Conservation (phyloP, 208 protist species). For the Angomonas ambiguus region DNA sequence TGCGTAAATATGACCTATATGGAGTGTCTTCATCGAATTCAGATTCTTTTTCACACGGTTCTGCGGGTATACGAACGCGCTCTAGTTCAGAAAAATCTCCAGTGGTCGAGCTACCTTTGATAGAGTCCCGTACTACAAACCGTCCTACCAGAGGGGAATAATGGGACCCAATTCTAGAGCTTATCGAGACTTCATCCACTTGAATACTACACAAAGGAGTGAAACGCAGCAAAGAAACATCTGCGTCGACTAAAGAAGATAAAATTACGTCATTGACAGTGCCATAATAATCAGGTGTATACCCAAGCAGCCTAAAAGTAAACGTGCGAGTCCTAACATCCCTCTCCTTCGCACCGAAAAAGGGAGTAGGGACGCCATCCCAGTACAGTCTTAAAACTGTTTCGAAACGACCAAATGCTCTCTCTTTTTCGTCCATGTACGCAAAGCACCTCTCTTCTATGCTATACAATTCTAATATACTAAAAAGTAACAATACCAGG, state of each 20-base stretch:
- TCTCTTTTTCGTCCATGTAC: slow-evolving; percentile 24
- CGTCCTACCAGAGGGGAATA: slow-evolving; percentile 78
- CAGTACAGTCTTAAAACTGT: slow-evolving; percentile 77
- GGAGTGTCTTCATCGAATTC: slow-evolving; percentile 1
- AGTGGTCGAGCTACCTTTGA: neutral
- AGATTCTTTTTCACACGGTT: slow-evolving; percentile 31
- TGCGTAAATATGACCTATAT: slow-evolving; percentile 41
- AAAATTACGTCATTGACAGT: slow-evolving; percentile 37
- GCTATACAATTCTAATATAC: neutral
- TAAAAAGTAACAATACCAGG: too few species aligned
- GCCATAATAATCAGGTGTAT: slow-evolving; percentile 73
- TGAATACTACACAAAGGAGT: slow-evolving; percentile 26
- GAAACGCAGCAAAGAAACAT: slow-evolving; percentile 34
- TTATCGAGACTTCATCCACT: slow-evolving; percentile 24
- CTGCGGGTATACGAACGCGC: slow-evolving; percentile 51
- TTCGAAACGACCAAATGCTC: slow-evolving; percentile 62
- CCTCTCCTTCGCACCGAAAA: slow-evolving; percentile 29
- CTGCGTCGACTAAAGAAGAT: neutral
- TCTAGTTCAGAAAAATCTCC: neutral
- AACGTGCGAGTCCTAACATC: slow-evolving; percentile 38
- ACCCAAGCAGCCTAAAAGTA: slow-evolving; percentile 49
- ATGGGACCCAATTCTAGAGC: slow-evolving; percentile 78
- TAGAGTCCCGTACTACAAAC: slow-evolving; percentile 32
- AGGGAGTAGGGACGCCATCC: slow-evolving; percentile 79
- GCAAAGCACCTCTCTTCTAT: slow-evolving; percentile 10